phyloP scores from a whole-genome alignment of 2,329 filamentous ascomycete genomes.

The Scorias spongiosa region DNA sequence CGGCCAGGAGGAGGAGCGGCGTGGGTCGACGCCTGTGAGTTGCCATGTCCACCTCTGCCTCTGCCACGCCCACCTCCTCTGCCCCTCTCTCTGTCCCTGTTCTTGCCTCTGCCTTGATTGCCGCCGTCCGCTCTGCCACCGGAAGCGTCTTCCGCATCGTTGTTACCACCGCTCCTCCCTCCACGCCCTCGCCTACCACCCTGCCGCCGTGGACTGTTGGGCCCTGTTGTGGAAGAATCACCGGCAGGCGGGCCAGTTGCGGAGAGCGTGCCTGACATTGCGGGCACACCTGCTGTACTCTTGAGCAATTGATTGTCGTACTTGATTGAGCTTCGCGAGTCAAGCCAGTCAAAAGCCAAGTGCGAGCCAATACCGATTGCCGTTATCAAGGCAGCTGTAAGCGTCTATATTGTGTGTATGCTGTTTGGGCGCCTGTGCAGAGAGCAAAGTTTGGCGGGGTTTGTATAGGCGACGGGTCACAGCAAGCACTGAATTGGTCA shows the following conservation, averaged over 20 bases:
- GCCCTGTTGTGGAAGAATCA: constrained; percentile 2
- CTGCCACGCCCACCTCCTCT: constrained; percentile 13
- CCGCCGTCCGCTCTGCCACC: constrained; percentile 2
- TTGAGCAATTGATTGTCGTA: too few species aligned
- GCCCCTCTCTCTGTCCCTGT: constrained; percentile 1
- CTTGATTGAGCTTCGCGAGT: too few species aligned
- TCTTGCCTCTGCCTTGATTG: not conserved
- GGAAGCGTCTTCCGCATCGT: not conserved
- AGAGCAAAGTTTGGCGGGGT: too few species aligned
- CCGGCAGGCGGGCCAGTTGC: not conserved
- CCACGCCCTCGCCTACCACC: constrained; percentile 17
- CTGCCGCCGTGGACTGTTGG: constrained; percentile 19
- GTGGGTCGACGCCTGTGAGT: constrained; percentile 8
- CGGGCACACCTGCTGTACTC: too few species aligned
- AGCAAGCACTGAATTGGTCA: too few species aligned
- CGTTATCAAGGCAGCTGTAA: not conserved
- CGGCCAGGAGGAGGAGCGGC: too few species aligned
- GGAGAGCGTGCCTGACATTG: too few species aligned
- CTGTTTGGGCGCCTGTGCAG: too few species aligned
- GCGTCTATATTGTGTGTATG: too few species aligned
- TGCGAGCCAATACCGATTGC: not conserved
- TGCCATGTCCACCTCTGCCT: constrained; percentile 15
- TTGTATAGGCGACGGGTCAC: too few species aligned
- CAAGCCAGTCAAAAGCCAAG: too few species aligned
- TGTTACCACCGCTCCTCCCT: not conserved